Evolutionary conservation across 202 grass and related monocot species (phyloP), one percentile per base, ranked within the genome.

Genomic region (Zizania palustris): DNA sequence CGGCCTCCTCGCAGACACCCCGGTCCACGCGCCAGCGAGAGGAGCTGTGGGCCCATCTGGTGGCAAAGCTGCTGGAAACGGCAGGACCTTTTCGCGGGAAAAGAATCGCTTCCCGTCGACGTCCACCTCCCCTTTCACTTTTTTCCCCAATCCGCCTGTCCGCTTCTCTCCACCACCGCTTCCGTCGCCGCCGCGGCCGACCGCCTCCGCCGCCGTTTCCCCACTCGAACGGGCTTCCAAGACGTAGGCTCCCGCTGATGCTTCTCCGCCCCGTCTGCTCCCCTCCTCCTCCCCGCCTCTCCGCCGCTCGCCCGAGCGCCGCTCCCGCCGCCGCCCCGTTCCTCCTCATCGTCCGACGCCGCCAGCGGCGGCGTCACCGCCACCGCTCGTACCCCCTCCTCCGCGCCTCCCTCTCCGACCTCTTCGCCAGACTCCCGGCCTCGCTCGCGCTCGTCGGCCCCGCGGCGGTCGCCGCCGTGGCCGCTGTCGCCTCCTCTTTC

Each of bases 371-470:
- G 33, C 78, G 86, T 11, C 66, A 76, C 53, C 80, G 70, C 13
- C 22, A 60, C 54, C 38, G 61, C 9, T 62, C 70, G 11, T 67
- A 63, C 28, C 63, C 48, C 15, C 12, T 42, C 22, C 72, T 83
- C 8, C 78, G 80, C 18, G 82, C 86, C 48, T 74, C 86, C 73
- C 83, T 93, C 48, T 74, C 69, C 12, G 80, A 86, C 77, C 11
- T 93, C 60, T 21, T 93, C 79, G 65, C 82, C 42, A 64, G 41
- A 71, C 19, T 83, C 80, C 90, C 88, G 5, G 62, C 82, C 74
- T 81, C 95, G 9, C 78, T 84, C 62, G 82, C 89, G 19, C 73
- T 90, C 65, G 82, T 89, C 38, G 80, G 88, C 21, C 77, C 90
- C 68, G 80, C 76, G 5, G 81, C 92, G 5, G 62, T 75, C 10